These are phyloP conservation scores for Lumnitzera racemosa DNA, from an alignment of 345 rosid genomes.

Conservation along the genomic window DNA sequence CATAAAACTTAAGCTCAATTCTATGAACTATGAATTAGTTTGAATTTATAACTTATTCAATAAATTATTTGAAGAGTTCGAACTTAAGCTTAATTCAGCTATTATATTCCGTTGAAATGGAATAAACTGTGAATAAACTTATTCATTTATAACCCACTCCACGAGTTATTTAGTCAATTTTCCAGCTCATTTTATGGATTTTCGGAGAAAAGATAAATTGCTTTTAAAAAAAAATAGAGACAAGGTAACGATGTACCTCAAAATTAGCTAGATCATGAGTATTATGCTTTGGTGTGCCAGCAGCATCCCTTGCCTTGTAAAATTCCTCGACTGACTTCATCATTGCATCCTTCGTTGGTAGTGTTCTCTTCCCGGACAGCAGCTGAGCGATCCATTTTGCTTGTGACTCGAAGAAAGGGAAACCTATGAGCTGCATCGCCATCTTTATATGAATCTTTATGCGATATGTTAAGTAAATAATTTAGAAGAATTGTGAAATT, in stretches of 20 bases:
- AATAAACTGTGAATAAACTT: too few species aligned
- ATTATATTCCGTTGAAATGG: too few species aligned
- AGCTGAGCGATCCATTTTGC: conserved; percentile 86
- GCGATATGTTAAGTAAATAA: too few species aligned
- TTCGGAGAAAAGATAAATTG: not conserved
- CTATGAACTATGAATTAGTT: too few species aligned
- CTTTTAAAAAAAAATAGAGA: not conserved
- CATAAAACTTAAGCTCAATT: too few species aligned
- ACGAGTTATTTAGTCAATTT: too few species aligned
- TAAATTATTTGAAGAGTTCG: too few species aligned
- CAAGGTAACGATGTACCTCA: conserved; percentile 24
- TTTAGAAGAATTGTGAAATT: too few species aligned
- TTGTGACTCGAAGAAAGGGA: conserved; percentile 93
- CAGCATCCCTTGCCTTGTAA: conserved; percentile 53
- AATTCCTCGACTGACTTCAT: conserved; percentile 57
- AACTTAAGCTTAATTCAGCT: too few species aligned
- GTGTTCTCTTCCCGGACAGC: conserved; percentile 61
- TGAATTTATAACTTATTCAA: too few species aligned
- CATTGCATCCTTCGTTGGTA: conserved; percentile 75
- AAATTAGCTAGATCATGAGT: conserved; percentile 76
- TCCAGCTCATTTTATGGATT: too few species aligned
- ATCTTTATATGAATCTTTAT: not conserved
- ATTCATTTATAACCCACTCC: too few species aligned
- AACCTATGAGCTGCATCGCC: conserved; percentile 71
- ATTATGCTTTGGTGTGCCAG: conserved; percentile 61